Evolutionary conservation across 495 filamentous ascomycete genomes (phyloP), one percentile per base, ranked within the genome.

Genomic region (Penicillium odoratum): DNA sequence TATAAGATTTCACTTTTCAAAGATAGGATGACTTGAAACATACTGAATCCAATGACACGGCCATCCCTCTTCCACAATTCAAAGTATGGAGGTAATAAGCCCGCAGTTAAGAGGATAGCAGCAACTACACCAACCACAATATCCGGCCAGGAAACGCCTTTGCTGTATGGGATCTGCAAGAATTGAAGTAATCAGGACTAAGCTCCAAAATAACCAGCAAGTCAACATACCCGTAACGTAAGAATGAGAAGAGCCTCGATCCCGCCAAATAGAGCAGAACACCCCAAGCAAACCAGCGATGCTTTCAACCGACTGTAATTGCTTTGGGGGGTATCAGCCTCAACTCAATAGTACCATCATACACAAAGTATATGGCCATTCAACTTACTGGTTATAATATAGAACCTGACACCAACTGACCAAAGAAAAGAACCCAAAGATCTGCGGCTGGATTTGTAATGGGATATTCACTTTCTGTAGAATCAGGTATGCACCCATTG

Each of bases 61-160:
- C 89, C 89, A 45, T 80, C 76, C 15, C 88, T 73, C 67, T 91
- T 91, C 80, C 81, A 87, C 5, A 90, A 69, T 65, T 92, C 89
- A 53, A 81, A 80, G 58, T 92, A 92, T 0, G 87, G 87, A 3
- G 88, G 87, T 3, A 92, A 51, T 7, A 92, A 69, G 7, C 89
- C 86, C 3, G 69, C 66, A n/a, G 74, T 81, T 7, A 88, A 72
- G 4, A 88, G 70, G 16, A 87, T 74, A 15, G 85, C 76, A 3
- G 85, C 84, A 46, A 83, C 63, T n/a, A 86, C 70, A 10, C 85
- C 86, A 36, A 91, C 74, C 2, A 86, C 64, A 2, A 83, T 63
- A 31, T 88, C 76, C 0, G 86, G 85, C 81, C 82, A 85, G 45
- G 70, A 72, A 2, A 79, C 62, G 0, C 78, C 79, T 9, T 78